Base-by-base conservation (phyloP, 2,329 filamentous ascomycete genomes). In the Aspergillus bombycis region DNA sequence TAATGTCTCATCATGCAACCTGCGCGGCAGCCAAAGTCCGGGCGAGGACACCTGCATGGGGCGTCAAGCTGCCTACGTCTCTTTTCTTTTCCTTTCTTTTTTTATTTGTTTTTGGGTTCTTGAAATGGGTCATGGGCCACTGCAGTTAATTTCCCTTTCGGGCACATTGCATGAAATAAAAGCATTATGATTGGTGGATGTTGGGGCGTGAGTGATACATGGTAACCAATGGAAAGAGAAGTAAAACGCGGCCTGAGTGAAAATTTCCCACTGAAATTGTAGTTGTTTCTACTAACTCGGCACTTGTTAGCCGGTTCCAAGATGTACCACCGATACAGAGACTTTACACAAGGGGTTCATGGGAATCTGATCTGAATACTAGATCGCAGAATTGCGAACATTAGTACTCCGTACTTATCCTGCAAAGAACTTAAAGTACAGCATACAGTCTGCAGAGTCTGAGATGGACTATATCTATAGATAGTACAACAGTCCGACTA, bases 171-270 rank as follows among this genome's bases (percentile, higher is more conserved):
- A 68, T 21, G 60, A 30, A 46, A 36, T 41, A 11, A 67, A 64
- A 67, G 63, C 58, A 68, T 61, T 52, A n/a, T 68, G 59, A 67
- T 67, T 68, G 65, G 65, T 16, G 46, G 38, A 16, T 8, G 21
- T 34, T 16, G 38, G 34, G 30, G 57, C 53, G 32, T 38, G 57
- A 46, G n/a, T 43, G 16, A 32, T 14, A 36, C 36, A 54, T 57
- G 57, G 61, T 55, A 65, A 43, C 54, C 53, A 63, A 65, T 60
- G 10, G 30, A 23, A 56, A 21, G 41, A 50, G 53, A 55, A 16
- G 38, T 54, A 45, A 60, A 54, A 45, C 34, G 38, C 26, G n/a
- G 38, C 46, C n/a, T 53, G 16, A 30, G 21, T 55, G 11, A 52
- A 9, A 38, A 60, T 45, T 32, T 26, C 58, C 36, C 23, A 55